Evolutionary conservation across 1,139 yeast genomes (phyloP).

Genomic region (Suhomyces ambrosiae): DNA sequence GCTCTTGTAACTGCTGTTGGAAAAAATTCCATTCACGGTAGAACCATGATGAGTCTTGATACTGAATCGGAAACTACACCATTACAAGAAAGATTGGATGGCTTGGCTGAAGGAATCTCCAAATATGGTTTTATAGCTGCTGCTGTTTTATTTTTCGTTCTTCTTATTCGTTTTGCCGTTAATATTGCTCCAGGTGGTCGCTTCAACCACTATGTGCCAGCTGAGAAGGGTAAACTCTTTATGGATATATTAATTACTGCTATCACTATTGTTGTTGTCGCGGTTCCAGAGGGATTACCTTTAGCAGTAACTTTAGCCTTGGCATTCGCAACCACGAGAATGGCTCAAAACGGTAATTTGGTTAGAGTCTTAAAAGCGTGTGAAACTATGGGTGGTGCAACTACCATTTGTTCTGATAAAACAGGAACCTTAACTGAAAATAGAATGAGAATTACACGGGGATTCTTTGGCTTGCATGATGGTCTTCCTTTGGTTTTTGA

Average conservation of each 20-base stretch:
- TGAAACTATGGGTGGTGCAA: conserved; percentile 99
- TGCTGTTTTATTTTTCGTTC: conserved; percentile 68
- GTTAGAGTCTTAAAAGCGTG: conserved; percentile 93
- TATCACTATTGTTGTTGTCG: conserved; percentile 91
- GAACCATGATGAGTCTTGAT: conserved; percentile 79
- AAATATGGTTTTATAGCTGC: conserved; percentile 92
- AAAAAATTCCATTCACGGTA: conserved; percentile 82
- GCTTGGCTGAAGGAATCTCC: conserved; percentile 89
- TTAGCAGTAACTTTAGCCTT: conserved; percentile 93
- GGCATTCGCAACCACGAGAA: conserved; percentile 96
- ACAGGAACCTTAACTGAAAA: conserved; percentile 96
- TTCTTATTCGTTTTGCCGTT: conserved; percentile 77
- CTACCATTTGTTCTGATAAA: conserved; percentile 95
- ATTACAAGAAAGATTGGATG: conserved; percentile 76
- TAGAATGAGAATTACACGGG: conserved; percentile 84
- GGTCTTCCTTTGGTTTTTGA: conserved; percentile 37
- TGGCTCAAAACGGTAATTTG: conserved; percentile 94
- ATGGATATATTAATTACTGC: conserved; percentile 87
- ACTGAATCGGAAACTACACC: conserved; percentile 86
- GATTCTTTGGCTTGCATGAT: conserved; percentile 54
- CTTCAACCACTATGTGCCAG: conserved; percentile 48
- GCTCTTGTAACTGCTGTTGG: conserved; percentile 93
- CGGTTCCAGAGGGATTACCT: conserved; percentile 98
- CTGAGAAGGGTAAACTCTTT: conserved; percentile 83
- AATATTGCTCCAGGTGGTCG: conserved; percentile 57